Conservation (phyloP, 495 filamentous ascomycete species). For the Geopyxis carbonaria region DNA sequence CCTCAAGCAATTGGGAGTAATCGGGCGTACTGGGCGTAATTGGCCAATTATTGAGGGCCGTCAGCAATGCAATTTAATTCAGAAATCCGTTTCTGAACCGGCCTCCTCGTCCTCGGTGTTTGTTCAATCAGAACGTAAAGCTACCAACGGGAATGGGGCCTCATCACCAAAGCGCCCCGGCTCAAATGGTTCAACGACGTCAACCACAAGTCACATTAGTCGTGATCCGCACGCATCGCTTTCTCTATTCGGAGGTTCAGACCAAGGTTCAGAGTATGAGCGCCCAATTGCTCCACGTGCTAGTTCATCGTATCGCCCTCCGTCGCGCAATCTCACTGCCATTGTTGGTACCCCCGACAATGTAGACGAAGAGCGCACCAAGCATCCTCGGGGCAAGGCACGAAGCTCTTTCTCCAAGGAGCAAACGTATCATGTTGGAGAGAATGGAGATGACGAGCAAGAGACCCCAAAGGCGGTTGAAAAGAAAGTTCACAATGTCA, state of each 20-base stretch:
- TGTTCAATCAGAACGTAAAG: neutral
- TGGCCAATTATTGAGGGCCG: conserved; percentile 89
- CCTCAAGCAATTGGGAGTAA: conserved; percentile 82
- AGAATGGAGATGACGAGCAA: conserved; percentile 23
- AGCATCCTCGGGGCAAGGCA: no score
- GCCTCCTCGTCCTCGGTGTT: conserved; percentile 7
- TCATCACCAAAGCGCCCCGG: conserved; percentile 1
- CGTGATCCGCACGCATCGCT: neutral
- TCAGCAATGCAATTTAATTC: conserved; percentile 64
- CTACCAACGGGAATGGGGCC: conserved; percentile 8
- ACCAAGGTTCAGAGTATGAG: neutral
- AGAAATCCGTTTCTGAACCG: conserved; percentile 31
- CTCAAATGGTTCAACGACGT: conserved; percentile 11
- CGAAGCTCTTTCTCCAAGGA: conserved; percentile 15
- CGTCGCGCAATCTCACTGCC: conserved; percentile 44
- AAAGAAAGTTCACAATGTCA: conserved; percentile 14
- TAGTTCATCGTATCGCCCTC: conserved; percentile 33
- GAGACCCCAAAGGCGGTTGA: conserved; percentile 8
- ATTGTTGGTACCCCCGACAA: conserved; percentile 37
- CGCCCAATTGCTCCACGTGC: conserved; percentile 26
- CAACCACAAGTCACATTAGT: conserved; percentile 7
- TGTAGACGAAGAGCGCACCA: conserved; percentile 15
- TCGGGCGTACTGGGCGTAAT: conserved; percentile 68
- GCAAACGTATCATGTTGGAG: conserved; percentile 21
- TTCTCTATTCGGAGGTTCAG: neutral